Evolutionary conservation across 1,284 basidiomycete species (phyloP), one percentile per base, ranked within the genome.

Genomic region (Rhodotorula glutinis): DNA sequence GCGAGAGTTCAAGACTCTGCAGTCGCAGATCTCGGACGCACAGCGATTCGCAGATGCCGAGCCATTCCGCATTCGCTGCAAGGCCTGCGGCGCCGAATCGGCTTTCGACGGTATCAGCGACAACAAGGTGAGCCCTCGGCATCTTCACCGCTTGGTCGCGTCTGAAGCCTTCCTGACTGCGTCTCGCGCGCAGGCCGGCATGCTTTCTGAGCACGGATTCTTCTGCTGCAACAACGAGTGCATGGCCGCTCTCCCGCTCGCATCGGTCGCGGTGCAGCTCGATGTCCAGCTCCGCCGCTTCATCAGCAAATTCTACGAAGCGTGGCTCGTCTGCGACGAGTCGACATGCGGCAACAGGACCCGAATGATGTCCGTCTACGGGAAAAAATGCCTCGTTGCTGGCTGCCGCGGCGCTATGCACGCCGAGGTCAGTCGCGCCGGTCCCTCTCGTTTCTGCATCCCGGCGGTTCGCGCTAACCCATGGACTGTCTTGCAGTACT

Each of bases 281-380:
- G 93, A 98, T 77, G 80, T 84, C 0, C 88, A 92, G 73, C 90
- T 98, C 63, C 86, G 93, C 4, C 79, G 82, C 2, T 85, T 86
- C 72, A 89, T 99, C 60, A 80, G 82, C 5, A 85, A 83, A 73
- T 98, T 95, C 80, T 98, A 98, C 77, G 86, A 95, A 74, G 87
- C 87, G 10, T 93, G 90, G 89, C 88, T 86, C 1, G 81, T 90
- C 17, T 99, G 96, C 79, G 85, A 91, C 73, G 95, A 97, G 71
- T 82, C 86, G 40, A 88, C 87, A 3, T 99, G 96, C 77, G 85
- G 86, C 14, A 84, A 87, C 63, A 83, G 87, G 27, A 93, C 93
- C n/a, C 83, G 93, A 30, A 88, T 87, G 83, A 92, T 96, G 87
- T 84, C 90, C 52, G 92, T 98, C 0, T 96, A 94, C 78, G 92